Percentiles rank a stretch among this genome's conserved stretches.
phyloP scores from a whole-genome alignment of 305 asterid species.

The Lippia alba region DNA sequence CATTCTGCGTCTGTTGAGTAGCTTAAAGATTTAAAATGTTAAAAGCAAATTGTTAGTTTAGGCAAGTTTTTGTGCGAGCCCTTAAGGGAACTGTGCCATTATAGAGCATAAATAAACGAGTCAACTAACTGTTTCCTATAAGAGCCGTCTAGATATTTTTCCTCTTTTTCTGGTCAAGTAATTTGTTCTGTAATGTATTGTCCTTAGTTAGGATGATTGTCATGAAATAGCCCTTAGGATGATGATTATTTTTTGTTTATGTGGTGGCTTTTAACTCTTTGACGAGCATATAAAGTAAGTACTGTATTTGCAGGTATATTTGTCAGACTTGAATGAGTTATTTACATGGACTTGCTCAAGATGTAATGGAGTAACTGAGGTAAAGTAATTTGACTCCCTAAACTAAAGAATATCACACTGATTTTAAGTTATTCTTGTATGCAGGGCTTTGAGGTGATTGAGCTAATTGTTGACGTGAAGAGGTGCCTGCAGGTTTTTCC shows the following conservation, averaged over 20 bases:
- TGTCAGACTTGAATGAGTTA: constrained; percentile 83
- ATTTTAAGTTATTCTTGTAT: constrained; percentile 29
- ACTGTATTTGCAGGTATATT: constrained; percentile 69
- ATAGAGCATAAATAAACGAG: neutral
- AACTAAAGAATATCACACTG: constrained; percentile 29
- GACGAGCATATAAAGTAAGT: constrained; percentile 6
- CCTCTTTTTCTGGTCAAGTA: too few species aligned
- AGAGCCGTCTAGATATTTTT: constrained; percentile 10
- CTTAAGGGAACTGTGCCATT: neutral
- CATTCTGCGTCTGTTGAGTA: constrained; percentile 22
- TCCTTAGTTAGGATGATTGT: constrained; percentile 9
- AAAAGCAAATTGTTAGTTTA: neutral
- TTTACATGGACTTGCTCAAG: constrained; percentile 98
- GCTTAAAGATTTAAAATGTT: constrained; percentile 22
- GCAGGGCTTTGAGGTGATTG: constrained; percentile 95
- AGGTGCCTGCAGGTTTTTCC: constrained; percentile 81
- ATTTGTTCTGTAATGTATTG: constrained; percentile 13
- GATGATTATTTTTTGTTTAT: constrained; percentile 12
- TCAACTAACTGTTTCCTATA: constrained; percentile 2
- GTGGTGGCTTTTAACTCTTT: constrained; percentile 5
- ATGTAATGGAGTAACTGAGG: constrained; percentile 85
- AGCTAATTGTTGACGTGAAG: constrained; percentile 85
- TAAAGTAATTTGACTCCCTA: constrained; percentile 34
- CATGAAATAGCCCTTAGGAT: constrained; percentile 1
- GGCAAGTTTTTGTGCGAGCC: neutral